Evolutionary conservation across 148 eudicot genomes (phyloP).

Genomic region (Arctostaphylos glauca): DNA sequence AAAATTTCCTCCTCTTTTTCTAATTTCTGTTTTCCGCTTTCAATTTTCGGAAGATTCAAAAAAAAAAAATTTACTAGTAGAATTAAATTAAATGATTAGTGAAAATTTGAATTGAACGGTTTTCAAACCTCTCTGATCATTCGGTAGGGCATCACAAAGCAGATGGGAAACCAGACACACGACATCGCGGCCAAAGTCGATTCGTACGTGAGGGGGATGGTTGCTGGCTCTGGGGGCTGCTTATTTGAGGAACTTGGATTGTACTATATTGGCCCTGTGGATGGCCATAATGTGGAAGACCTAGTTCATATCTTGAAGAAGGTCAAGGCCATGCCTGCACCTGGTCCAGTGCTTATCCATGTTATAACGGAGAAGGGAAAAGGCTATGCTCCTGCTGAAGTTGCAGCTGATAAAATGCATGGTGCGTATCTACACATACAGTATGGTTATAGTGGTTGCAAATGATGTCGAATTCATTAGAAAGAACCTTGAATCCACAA

Average conservation of each 20-base stretch:
- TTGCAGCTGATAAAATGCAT: slow-evolving; percentile 42
- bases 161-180: slow-evolving; percentile 31
- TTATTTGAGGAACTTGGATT: slow-evolving; percentile 44
- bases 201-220: slow-evolving; percentile 19
- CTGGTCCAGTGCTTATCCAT: slow-evolving; percentile 43
- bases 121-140: too few species aligned
- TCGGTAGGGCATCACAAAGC: slow-evolving; percentile 30
- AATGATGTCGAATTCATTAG: background rate
- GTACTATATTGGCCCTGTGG: slow-evolving; percentile 40
- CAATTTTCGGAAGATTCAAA: background rate
- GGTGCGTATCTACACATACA: slow-evolving; percentile 16
- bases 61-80: background rate
- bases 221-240: slow-evolving; percentile 14
- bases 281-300: slow-evolving; percentile 40
- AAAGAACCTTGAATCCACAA: background rate
- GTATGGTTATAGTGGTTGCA: background rate
- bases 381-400: slow-evolving; percentile 44
- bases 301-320: slow-evolving; percentile 29
- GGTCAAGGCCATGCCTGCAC: slow-evolving; percentile 33
- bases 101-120: too few species aligned
- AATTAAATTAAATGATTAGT: too few species aligned
- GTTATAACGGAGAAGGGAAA: slow-evolving; percentile 44
- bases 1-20: background rate
- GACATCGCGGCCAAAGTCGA: slow-evolving; percentile 35
- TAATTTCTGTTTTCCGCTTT: background rate